Percentiles rank a stretch among this genome's conserved stretches.
Evolutionary conservation across 2,329 filamentous ascomycete genomes (phyloP).

Genomic region (Aspergillus fumigatus): DNA sequence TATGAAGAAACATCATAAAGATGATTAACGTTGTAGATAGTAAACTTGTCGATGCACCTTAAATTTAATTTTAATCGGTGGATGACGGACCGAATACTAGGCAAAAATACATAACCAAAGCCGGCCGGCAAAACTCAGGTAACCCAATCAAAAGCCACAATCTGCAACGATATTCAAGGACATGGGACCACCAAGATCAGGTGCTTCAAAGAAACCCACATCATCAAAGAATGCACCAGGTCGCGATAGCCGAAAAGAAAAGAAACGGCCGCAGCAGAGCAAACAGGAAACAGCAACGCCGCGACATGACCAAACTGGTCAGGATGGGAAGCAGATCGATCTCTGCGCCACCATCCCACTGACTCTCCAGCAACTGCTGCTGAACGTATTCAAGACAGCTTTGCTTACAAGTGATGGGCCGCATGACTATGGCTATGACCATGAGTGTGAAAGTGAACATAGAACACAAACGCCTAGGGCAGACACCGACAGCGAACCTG

Average conservation of each 20-base stretch:
- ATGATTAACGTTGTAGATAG: background rate
- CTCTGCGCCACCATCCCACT: slow-evolving; percentile 40
- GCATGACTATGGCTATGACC: background rate
- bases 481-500: background rate
- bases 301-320: slow-evolving; percentile 1
- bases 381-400: slow-evolving; percentile 67
- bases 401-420: slow-evolving; percentile 45
- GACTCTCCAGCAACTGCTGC: slow-evolving; percentile 62
- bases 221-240: background rate
- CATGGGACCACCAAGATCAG: slow-evolving; percentile 9
- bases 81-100: background rate
- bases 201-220: background rate
- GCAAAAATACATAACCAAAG: background rate
- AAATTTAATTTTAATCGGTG: background rate
- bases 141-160: background rate
- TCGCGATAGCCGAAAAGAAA: slow-evolving; percentile 8
- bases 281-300: slow-evolving; percentile 3
- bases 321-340: slow-evolving; percentile 11
- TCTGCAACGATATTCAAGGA: background rate
- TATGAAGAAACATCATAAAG: background rate
- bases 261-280: slow-evolving; percentile 6
- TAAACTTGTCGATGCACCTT: too few relatives aligned
- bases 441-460: background rate
- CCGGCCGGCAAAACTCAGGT: background rate
- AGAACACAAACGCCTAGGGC: background rate